Evolutionary conservation across 306 rosid species (phyloP), one percentile per base, ranked within the genome.

Genomic region (Fagus crenata): DNA sequence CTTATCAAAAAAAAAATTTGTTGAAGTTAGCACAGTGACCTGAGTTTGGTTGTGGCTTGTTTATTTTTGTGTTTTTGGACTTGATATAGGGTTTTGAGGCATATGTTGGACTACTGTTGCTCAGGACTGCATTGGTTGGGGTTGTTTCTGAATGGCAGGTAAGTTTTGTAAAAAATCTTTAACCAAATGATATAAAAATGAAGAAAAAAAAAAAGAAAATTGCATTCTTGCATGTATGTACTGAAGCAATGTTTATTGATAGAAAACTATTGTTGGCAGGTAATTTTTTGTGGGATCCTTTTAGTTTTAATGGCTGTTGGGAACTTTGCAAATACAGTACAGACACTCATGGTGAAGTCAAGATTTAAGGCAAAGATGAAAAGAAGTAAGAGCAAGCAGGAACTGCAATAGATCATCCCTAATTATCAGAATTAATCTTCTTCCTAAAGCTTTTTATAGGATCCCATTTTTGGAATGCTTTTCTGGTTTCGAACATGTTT

Each of bases 311-410:
- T 96, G 99, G 99, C 99, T 58, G 83, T 90, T 51, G 99, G 96
- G 82, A 96, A 96, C 89, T 96, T 96, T 72, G 75, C 78, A 87
- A 86, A 92, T 83, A 96, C 99, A 13, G 98, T 96, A 68, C 88
- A 92, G 83, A 96, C 93, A 14, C 91, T 96, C 75, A 73, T 91
- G 92, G 89, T 22, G 22, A 96, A 96, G 72, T 92, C 97, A 49
- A 91, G 98, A 82, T 89, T 96, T 75, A 96, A 96, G 91, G 99
- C 99, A 53, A 96, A 96, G 89, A 92, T 96, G 97, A 92, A 82
- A 81, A 92, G 80, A 81, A 89, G 84, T 84, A 92, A 82, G 90
- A 96, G 98, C 93, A 96, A 87, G 90, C 97, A 91, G 80, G 91
- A 89, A 63, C 68, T 95, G 83, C 65, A 84, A 78, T 84, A 81